Evolutionary conservation across 768 basidiomycete genomes (phyloP).

Genomic region (Gymnopilus dilepis): DNA sequence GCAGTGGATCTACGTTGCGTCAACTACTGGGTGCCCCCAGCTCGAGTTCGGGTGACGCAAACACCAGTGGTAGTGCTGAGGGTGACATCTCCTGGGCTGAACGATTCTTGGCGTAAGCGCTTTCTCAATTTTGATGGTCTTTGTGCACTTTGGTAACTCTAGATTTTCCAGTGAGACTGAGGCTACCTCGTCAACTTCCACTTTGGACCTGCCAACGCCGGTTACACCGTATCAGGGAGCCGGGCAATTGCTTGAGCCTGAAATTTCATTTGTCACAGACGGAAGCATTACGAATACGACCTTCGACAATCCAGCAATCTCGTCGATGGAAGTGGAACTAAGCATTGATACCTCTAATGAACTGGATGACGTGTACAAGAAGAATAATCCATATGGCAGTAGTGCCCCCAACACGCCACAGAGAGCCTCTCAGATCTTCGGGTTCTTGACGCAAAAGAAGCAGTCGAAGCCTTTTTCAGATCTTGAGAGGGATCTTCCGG

Average conservation of each 20-base stretch:
- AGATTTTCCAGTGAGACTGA: slow-evolving; percentile 50
- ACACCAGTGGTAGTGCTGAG: slow-evolving; percentile 51
- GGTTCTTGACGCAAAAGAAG: slow-evolving; percentile 63
- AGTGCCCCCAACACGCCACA: slow-evolving; percentile 57
- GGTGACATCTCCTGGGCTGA: slow-evolving; percentile 90
- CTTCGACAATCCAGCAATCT: slow-evolving; percentile 57
- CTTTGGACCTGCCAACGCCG: slow-evolving; percentile 58
- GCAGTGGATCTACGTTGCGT: slow-evolving; percentile 75
- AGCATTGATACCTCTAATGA: slow-evolving; percentile 53
- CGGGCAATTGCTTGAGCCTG: slow-evolving; percentile 38
- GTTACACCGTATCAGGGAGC: slow-evolving; percentile 34
- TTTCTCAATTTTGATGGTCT: not conserved
- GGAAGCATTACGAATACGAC: slow-evolving; percentile 49
- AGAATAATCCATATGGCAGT: slow-evolving; percentile 36
- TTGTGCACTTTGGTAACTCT: not conserved
- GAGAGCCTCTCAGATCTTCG: slow-evolving; percentile 78
- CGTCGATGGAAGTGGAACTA: slow-evolving; percentile 78
- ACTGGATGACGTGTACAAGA: slow-evolving; percentile 29
- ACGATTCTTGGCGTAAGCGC: slow-evolving; percentile 65
- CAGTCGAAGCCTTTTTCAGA: slow-evolving; percentile 36
- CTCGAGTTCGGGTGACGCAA: slow-evolving; percentile 30
- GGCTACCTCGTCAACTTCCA: slow-evolving; percentile 40
- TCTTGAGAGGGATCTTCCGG: slow-evolving; percentile 44
- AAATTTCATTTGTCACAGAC: slow-evolving; percentile 50
- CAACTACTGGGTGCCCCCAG: slow-evolving; percentile 67